Conservation (phyloP, 352 stramenopile genomes). For the Pythium guiyangense region DNA sequence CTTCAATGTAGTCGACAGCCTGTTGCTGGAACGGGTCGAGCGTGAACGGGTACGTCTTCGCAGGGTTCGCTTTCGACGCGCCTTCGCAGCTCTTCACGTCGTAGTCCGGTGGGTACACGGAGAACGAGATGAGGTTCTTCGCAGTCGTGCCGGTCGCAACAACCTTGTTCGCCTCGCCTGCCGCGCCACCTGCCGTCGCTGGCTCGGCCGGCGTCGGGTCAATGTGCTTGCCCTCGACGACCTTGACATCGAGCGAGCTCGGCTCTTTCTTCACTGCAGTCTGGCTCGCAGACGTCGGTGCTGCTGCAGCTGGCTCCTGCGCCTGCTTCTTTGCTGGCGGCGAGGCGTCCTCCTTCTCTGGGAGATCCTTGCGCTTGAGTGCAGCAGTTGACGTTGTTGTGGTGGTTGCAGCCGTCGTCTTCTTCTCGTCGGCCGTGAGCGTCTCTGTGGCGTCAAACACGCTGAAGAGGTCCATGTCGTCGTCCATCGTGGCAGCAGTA, state of each 20-base stretch:
- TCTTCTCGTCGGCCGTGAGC: slow-evolving; percentile 53
- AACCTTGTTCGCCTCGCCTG: slow-evolving; percentile 29
- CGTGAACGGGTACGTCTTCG: slow-evolving; percentile 97
- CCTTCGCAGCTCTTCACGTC: slow-evolving; percentile 41
- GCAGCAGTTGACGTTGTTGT: neutral
- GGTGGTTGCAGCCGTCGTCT: slow-evolving; percentile 18
- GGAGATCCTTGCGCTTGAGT: slow-evolving; percentile 43
- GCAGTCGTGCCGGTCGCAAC: slow-evolving; percentile 93
- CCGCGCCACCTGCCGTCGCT: neutral
- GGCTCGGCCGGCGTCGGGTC: slow-evolving; percentile 47
- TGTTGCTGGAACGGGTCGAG: slow-evolving; percentile 98
- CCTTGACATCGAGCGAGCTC: slow-evolving; percentile 44
- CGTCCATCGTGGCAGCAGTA: slow-evolving; percentile 31
- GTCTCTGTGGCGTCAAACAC: slow-evolving; percentile 89
- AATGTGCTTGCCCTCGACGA: slow-evolving; percentile 73
- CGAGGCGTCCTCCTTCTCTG: slow-evolving; percentile 16
- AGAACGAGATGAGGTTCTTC: slow-evolving; percentile 95
- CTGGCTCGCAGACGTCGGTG: neutral
- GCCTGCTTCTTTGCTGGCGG: slow-evolving; percentile 56
- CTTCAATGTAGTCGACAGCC: slow-evolving; percentile 95
- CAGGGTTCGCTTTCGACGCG: slow-evolving; percentile 66
- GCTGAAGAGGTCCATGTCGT: slow-evolving; percentile 92
- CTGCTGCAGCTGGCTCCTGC: slow-evolving; percentile 4
- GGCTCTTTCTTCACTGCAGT: slow-evolving; percentile 9
- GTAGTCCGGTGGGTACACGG: slow-evolving; percentile 82